Base-by-base conservation (phyloP, 305 asterid genomes). In the Vinca major region DNA sequence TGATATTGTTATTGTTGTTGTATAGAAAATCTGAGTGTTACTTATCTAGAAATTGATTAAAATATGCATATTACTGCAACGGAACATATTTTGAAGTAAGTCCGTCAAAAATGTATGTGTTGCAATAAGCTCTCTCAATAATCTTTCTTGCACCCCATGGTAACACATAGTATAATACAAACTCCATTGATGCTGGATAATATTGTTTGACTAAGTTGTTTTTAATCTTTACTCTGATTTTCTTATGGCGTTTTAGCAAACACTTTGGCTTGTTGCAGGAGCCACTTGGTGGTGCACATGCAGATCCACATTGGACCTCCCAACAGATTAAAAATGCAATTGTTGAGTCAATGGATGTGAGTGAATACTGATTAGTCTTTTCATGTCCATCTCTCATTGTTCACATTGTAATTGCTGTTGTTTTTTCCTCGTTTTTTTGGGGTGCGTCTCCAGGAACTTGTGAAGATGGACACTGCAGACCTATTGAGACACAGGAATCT, bases 401-500 rank as follows among this genome's bases (percentile, higher is more conserved):
- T 63, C 75, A 63, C 54, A 26, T 16, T 10, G 7, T 52, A 47
- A 26, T 73, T 62, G 57, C 43, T 74, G 47, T 21, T 78, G 63
- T 84, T 14, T 16, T 4, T n/a, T n/a, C n/a, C n/a, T n/a, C n/a
- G n/a, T n/a, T n/a, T n/a, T 12, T 17, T 16, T 14, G 14, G 12
- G 9, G 2, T 48, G 16, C 3, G 45, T 58, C 21, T 58, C 12
- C 26, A 93, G 99, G 95, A 89, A 82, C 95, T 90, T 58, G 65
- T n/a, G 9, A 84, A 86, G 72, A 82, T 93, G 97, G 92, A 90
- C 79, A 80, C 80, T n/a, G 82, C 82, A 67, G 80, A 84, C 48
- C 78, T 93, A 75, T 62, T 93, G 68, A 84, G 82, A 69, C 97
- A 90, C 56, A 81, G 99, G 74, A 70, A 78, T 62, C 85, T 63